Percentiles rank a stretch among this genome's conserved stretches.
These are phyloP conservation scores for Teunomyces tritomae DNA, from an alignment of 805 yeast species.

Conservation along the genomic window DNA sequence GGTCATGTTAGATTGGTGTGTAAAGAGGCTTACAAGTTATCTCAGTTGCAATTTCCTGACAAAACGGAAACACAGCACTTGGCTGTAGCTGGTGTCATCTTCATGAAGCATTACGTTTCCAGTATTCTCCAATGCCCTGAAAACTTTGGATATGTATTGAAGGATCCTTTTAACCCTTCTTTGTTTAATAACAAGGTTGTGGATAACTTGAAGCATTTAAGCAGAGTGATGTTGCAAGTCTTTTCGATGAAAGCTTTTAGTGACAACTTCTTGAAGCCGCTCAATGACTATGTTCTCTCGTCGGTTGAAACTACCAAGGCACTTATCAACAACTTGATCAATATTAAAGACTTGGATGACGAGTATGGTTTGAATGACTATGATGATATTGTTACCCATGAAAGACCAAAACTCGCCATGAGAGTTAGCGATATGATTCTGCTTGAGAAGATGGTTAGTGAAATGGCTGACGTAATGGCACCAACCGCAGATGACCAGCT, in stretches of 20 bases:
- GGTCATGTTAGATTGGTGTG: conserved; percentile 36
- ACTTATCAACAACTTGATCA: conserved; percentile 47
- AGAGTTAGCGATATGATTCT: conserved; percentile 46
- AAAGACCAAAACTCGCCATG: conserved; percentile 46
- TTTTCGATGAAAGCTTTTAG: conserved; percentile 68
- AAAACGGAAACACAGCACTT: conserved; percentile 58
- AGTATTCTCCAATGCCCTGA: conserved; percentile 51
- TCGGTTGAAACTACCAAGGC: conserved; percentile 46
- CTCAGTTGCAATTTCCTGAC: conserved; percentile 53
- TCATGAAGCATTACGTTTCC: conserved; percentile 51
- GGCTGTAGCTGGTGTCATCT: conserved; percentile 66
- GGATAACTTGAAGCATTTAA: conserved; percentile 55
- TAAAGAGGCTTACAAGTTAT: conserved; percentile 30
- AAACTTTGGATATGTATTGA: conserved; percentile 49
- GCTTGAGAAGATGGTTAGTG: conserved; percentile 43
- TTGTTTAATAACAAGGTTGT: conserved; percentile 18
- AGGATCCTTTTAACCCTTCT: conserved; percentile 24
- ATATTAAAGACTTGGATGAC: conserved; percentile 54
- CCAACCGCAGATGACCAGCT: conserved; percentile 57
- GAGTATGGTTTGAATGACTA: conserved; percentile 61
- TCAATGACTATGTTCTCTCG: conserved; percentile 66
- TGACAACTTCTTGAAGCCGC: conserved; percentile 72
- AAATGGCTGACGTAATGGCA: conserved; percentile 42
- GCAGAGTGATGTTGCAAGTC: conserved; percentile 61
- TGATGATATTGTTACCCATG: conserved; percentile 59